Evolutionary conservation across 768 basidiomycete species (phyloP).

Genomic region (Leccinum subgranulosum): DNA sequence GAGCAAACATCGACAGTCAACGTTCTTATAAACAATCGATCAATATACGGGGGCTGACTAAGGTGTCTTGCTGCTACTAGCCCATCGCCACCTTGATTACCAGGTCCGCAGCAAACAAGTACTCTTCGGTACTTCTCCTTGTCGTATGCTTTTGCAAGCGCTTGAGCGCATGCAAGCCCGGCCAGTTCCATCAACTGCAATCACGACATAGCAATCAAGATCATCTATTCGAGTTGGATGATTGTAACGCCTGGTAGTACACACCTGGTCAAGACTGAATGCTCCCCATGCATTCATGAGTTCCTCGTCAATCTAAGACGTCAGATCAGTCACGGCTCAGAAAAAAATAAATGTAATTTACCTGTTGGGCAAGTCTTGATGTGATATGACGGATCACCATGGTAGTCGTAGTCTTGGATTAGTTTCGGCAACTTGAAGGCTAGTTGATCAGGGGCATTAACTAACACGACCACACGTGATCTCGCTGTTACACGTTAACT

Average conservation of each 20-base stretch:
- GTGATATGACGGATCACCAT: slow-evolving; percentile 67
- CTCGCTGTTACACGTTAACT: slow-evolving; percentile 1
- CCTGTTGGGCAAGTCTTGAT: slow-evolving; percentile 76
- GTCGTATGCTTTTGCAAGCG: slow-evolving; percentile 73
- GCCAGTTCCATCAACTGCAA: slow-evolving; percentile 92
- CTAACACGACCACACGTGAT: neutral
- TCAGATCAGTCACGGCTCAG: neutral
- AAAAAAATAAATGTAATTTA: slow-evolving; percentile 17
- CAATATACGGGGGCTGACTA: slow-evolving; percentile 41
- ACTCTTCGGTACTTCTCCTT: slow-evolving; percentile 69
- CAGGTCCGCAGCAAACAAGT: slow-evolving; percentile 95
- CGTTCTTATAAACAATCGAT: neutral
- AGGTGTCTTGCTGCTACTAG: slow-evolving; percentile 95
- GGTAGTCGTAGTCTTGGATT: slow-evolving; percentile 6
- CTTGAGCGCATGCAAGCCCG: slow-evolving; percentile 90
- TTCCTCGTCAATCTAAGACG: slow-evolving; percentile 84
- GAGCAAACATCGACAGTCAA: neutral
- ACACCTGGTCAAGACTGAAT: slow-evolving; percentile 91
- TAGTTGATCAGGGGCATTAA: neutral
- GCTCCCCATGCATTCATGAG: slow-evolving; percentile 87
- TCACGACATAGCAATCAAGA: neutral
- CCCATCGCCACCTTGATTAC: slow-evolving; percentile 97
- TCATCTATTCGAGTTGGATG: neutral
- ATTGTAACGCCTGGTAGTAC: neutral
- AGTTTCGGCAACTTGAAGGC: neutral